Evolutionary conservation across 2,329 filamentous ascomycete genomes (phyloP).

Genomic region (Arthrinium phaeospermum): DNA sequence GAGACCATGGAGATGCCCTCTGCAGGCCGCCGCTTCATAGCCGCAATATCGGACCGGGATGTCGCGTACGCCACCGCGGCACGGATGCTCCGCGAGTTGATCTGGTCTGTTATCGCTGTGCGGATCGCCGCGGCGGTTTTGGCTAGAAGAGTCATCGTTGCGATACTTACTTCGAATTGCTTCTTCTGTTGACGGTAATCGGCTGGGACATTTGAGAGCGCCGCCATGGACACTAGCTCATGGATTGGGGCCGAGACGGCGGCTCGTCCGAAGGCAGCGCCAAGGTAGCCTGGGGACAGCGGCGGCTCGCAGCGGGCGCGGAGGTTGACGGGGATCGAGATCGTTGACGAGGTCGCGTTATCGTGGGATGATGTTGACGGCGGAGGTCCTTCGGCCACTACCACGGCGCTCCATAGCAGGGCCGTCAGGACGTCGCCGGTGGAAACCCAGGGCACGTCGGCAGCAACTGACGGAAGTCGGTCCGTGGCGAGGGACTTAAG

Average conservation of each 20-base stretch:
- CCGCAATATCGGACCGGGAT: conserved; percentile 18
- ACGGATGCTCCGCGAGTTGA: background rate
- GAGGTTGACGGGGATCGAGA: conserved; percentile 37
- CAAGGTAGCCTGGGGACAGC: conserved; percentile 34
- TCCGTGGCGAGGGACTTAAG: conserved; percentile 32
- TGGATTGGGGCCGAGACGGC: conserved; percentile 23
- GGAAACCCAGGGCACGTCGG: conserved; percentile 33
- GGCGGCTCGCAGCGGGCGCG: conserved; percentile 29
- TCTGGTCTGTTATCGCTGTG: conserved; percentile 21
- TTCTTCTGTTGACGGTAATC: background rate
- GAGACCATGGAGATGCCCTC: conserved; percentile 38
- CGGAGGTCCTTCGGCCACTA: conserved; percentile 23
- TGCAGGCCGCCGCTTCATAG: conserved; percentile 28
- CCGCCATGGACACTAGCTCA: conserved; percentile 22
- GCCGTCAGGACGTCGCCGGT: conserved; percentile 35
- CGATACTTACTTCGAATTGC: background rate
- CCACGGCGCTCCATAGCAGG: conserved; percentile 36
- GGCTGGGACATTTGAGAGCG: background rate
- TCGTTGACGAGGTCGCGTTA: background rate
- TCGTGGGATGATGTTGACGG: no score
- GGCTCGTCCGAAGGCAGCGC: conserved; percentile 37
- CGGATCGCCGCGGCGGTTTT: conserved; percentile 31
- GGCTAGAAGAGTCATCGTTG: conserved; percentile 23
- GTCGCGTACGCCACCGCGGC: conserved; percentile 28
- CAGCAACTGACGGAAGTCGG: conserved; percentile 18